These are phyloP conservation scores for Salvia splendens DNA, from an alignment of 257 asterid genomes.

Conservation along the genomic window DNA sequence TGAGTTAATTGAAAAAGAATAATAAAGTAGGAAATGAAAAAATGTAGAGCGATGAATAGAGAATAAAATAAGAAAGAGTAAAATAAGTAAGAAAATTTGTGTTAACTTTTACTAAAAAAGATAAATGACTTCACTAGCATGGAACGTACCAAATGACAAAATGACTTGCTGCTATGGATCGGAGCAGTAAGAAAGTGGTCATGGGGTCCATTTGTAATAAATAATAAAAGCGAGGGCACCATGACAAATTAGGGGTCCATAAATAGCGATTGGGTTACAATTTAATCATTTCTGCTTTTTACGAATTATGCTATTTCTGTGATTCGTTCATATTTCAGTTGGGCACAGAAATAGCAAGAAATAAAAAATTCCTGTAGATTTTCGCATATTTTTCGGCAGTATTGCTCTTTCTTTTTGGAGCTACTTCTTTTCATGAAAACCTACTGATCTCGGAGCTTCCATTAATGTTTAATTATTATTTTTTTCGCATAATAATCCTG, in stretches of 20 bases:
- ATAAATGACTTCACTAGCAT: too few relatives aligned
- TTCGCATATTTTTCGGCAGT: slow-evolving; percentile 27
- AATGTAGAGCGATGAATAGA: too few relatives aligned
- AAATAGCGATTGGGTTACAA: slow-evolving; percentile 31
- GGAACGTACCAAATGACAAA: too few relatives aligned
- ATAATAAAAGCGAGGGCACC: slow-evolving; percentile 33
- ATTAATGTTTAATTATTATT: slow-evolving; percentile 17
- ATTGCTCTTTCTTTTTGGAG: slow-evolving; percentile 22
- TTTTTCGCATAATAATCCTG: neutral
- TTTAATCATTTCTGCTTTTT: slow-evolving; percentile 17
- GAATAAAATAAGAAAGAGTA: too few relatives aligned
- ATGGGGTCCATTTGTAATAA: slow-evolving; percentile 24
- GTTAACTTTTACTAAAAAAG: too few relatives aligned
- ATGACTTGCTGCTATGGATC: too few relatives aligned
- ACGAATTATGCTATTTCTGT: slow-evolving; percentile 31
- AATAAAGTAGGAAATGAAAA: too few relatives aligned
- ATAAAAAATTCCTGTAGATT: slow-evolving; percentile 17
- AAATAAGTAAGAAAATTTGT: too few relatives aligned
- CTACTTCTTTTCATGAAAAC: neutral
- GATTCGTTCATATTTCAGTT: neutral
- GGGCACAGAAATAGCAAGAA: neutral
- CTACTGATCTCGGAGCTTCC: slow-evolving; percentile 24
- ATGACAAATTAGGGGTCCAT: slow-evolving; percentile 28
- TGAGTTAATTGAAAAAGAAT: too few relatives aligned
- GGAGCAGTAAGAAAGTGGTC: too few relatives aligned